Base-by-base conservation (phyloP, 2,329 filamentous ascomycete genomes). In the Talaromyces sp. region DNA sequence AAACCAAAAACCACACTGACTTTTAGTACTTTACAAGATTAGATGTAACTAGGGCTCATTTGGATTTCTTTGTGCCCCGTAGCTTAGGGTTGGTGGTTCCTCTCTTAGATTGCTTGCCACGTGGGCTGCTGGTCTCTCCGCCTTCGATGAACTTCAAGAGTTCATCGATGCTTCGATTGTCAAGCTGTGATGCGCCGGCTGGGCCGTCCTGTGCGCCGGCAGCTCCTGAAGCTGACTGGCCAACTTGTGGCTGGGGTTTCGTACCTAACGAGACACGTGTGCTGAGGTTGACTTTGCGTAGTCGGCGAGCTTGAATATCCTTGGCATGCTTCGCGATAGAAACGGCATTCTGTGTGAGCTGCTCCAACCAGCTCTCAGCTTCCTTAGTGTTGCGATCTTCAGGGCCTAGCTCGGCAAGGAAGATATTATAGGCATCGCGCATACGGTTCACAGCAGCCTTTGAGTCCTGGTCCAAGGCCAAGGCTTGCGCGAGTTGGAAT, bases 371-470 rank as follows among this genome's bases (percentile, higher is more conserved):
- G 69, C 84, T 89, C 78, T 96, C 92, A 2, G 94, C 93, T 73
- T 99, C 94, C 79, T 96, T 97, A 62, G 94, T 99, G 79, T 99
- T 97, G 75, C 92, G 91, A 74, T 97, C 92, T 39, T 96, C 87
- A 1, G 91, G 80, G 28, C 94, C 94, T 5, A 99, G 86, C 69
- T 94, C 86, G 59, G 81, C 79, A 63, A 92, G 84, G 86, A 99
- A 99, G 71, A 97, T 95, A 76, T 89, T 96, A 80, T 92, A 97
- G 46, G 91, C 94, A 74, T 97, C 92, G 61, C 91, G 89, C 94
- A 99, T 99, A 71, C 89, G 88, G 70, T 84, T 86, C 58, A 99
- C 92, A 13, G 94, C 92, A 50, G 82, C 88, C 80, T 96, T 96
- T 66, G 91, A 88, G 73, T 99, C 92, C 66, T 93, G 89, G 73